Base-by-base conservation (phyloP, 2,329 filamentous ascomycete species). In the Fusarium proliferatum region DNA sequence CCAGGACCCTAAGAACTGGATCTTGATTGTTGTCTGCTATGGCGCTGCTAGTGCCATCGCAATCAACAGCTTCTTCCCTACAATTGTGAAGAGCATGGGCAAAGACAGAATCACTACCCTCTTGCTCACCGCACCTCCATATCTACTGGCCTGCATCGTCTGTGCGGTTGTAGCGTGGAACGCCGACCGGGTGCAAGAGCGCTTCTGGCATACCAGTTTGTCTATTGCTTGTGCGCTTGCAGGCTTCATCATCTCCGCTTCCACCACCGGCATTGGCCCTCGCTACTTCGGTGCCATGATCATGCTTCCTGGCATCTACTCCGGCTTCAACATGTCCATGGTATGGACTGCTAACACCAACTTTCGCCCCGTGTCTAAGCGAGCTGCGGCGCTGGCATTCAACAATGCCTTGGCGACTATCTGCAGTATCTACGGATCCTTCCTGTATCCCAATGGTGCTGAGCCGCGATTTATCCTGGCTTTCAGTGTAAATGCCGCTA, bases 1-100 rank as follows among this genome's bases (percentile, higher is more conserved):
- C 2, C 86, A 85, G 67, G 78, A 82, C 34, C 49, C 61, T 2
- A 71, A 71, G 43, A 72, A 68, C 30, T 73, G 85, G 65, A 86
- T 87, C 75, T 81, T 87, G 15, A 84, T 85, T 0, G 78, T 86
- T 57, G 85, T 86, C 41, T 82, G 86, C 4, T 77, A 82, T 46
- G 79, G 84, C 74, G 23, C 86, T 0, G 84, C 84, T 1, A 86
- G 82, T 61, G 80, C 76, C 4, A 80, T 81, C 0, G 77, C 87
- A 23, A 84, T 85, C 55, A 86, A 85, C 0, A 87, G 86, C 64
- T 86, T 73, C 66, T 72, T 73, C 61, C 69, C 69, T 13, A 67
- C 71, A 1, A 68, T 72, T 8, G 69, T 72, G 9, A 67, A 48
- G 38, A 73, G 53, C 6, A 55, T 73, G 21, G 69, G 71, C 2